Base-by-base conservation (phyloP, 1,139 yeast species). In the Candida sanyaensis region DNA sequence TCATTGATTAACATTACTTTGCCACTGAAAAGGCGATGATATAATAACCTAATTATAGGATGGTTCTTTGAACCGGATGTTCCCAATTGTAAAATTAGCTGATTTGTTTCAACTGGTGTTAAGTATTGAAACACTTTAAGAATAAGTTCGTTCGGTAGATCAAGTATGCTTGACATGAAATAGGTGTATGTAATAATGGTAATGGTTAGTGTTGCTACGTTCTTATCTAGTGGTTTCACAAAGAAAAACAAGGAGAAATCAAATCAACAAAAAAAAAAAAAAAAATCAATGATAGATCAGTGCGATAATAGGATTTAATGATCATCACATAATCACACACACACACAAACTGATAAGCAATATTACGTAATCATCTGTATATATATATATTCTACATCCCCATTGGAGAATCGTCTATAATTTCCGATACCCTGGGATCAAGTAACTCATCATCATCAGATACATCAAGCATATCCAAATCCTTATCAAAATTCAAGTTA, bases 141-240 rank as follows among this genome's bases (percentile, higher is more conserved):
- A 6, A 65, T 57, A 3, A 70, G 48, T 47, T 70, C 75, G 21
- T 57, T 52, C 6, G 73, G 68, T 37, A 68, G 59, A 42, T 23
- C 38, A 10, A 46, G 38, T 7, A 50, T 37, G 12, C 44, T 10
- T n/a, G 28, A 21, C 43, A 37, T 41, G 23, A 5, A 23, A 21
- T 11, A 26, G 7, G 40, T 2, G 26, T 26, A 17, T 17, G 21
- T 2, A 17, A 17, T 17, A 17, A 6, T 45, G 6, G 27, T 5
- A 28, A 7, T 32, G 42, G 32, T 37, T 28, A 27, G 26, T 29
- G 23, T 28, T 17, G 21, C 21, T 17, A 17, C 21, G 21, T 17
- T 3, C 21, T 17, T 17, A 17, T 17, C 21, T 17, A 17, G 3
- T 17, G 3, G 3, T 17, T 17, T 17, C 21, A 17, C 21, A 17